Evolutionary conservation across 192 early-diverging fungal species (phyloP).

Genomic region (Chytriomyces sp.): DNA sequence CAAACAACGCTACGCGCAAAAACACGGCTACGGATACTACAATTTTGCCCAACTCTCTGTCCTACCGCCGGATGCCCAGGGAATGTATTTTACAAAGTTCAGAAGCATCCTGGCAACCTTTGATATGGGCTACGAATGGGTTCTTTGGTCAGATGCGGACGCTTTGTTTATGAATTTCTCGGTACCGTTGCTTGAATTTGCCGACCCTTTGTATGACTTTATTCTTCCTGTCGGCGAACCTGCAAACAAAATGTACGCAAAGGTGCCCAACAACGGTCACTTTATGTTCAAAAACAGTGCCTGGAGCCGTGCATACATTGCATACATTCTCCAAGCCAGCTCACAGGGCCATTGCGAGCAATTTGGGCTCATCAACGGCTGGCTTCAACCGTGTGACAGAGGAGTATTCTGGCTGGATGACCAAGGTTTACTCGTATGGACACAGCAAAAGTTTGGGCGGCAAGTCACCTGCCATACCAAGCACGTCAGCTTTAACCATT

Average conservation of each 20-base stretch:
- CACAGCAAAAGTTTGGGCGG: neutral
- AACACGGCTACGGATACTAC: constrained; percentile 8
- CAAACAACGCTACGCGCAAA: neutral
- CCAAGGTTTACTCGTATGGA: neutral
- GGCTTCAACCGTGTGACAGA: neutral
- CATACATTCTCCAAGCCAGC: neutral
- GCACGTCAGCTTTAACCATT: neutral
- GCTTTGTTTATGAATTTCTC: constrained; percentile 7
- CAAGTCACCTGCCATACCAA: constrained; percentile 3
- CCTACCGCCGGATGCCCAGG: too few relatives aligned
- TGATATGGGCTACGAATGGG: constrained; percentile 1
- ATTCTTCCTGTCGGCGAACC: constrained; percentile 5
- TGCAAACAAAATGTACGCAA: neutral
- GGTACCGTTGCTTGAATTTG: neutral
- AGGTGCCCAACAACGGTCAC: constrained; percentile 3
- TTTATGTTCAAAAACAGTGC: constrained; percentile 5
- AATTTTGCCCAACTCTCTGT: neutral
- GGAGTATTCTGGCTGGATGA: constrained; percentile 2
- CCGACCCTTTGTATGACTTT: constrained; percentile 1
- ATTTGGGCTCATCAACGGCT: neutral
- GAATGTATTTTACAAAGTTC: constrained; percentile 4
- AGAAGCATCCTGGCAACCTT: neutral
- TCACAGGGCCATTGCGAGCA: neutral
- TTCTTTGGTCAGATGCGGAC: constrained; percentile 9
- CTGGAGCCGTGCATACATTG: constrained; percentile 1